These are phyloP conservation scores for Nakazawaea ernobii DNA, from an alignment of 805 yeast species.

Conservation along the genomic window DNA sequence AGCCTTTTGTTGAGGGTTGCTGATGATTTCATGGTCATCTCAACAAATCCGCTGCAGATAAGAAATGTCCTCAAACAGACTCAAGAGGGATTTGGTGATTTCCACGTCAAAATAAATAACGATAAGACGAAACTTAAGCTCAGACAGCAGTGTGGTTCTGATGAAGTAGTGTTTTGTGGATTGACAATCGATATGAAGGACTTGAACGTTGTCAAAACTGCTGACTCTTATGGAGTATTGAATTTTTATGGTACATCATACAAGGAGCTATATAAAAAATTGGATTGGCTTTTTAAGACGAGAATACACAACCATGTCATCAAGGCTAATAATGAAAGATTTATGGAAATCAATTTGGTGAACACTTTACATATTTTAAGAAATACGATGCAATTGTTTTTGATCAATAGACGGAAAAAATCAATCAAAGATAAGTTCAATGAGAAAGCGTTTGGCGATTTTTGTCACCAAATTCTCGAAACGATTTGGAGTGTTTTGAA, in stretches of 20 bases:
- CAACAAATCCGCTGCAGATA: constrained; percentile 34
- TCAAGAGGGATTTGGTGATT: constrained; percentile 33
- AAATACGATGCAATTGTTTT: background rate
- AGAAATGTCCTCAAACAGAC: constrained; percentile 23
- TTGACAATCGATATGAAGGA: constrained; percentile 26
- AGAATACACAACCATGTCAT: constrained; percentile 24
- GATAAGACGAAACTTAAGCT: constrained; percentile 29
- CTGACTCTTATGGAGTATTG: constrained; percentile 15
- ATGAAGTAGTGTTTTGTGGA: constrained; percentile 35
- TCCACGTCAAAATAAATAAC: constrained; percentile 33
- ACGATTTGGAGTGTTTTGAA: constrained; percentile 17
- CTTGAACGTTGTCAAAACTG: constrained; percentile 30
- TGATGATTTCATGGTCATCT: constrained; percentile 79
- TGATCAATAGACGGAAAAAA: background rate
- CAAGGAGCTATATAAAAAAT: constrained; percentile 17
- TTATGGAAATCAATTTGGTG: constrained; percentile 4
- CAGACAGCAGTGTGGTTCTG: background rate
- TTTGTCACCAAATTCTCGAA: constrained; percentile 15
- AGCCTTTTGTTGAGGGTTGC: constrained; percentile 58
- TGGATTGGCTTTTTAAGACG: constrained; percentile 22
- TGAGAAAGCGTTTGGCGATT: background rate
- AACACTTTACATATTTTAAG: constrained; percentile 6
- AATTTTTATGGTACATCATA: constrained; percentile 13
- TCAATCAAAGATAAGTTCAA: constrained; percentile 13
- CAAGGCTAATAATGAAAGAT: background rate